Evolutionary conservation across 495 filamentous ascomycete genomes (phyloP).

Genomic region (Paragyromitra xinjiangensis): DNA sequence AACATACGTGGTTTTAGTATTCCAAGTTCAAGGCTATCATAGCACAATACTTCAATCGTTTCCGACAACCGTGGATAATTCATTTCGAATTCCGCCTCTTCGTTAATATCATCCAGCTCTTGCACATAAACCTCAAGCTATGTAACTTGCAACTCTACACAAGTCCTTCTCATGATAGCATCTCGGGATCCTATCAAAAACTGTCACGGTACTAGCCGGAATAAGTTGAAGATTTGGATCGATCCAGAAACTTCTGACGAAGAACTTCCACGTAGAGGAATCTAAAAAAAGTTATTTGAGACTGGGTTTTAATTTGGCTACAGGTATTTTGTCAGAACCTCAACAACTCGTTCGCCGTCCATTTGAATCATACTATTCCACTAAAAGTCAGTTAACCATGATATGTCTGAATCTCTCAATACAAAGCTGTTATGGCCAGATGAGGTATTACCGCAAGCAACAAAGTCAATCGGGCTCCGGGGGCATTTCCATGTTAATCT

Average conservation of each 20-base stretch:
- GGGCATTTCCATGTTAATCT: not conserved
- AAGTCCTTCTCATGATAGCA: not conserved
- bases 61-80: not conserved
- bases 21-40: not conserved
- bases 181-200: not conserved
- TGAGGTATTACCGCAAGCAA: not conserved
- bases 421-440: not conserved
- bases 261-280: not conserved
- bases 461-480: not conserved
- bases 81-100: not conserved
- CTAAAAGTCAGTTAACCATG: not conserved
- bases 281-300: not conserved
- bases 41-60: not conserved
- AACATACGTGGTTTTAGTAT: not conserved
- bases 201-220: not conserved
- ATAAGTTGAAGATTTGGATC: not conserved
- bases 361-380: not conserved
- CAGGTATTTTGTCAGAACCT: not conserved
- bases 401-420: not conserved
- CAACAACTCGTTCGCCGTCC: not conserved
- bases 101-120: not conserved
- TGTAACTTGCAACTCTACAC: not conserved
- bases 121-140: not conserved
- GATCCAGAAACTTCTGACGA: not conserved
- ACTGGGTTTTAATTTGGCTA: not conserved